Base-by-base conservation (phyloP, 768 basidiomycete species). In the Boletus patriciae region DNA sequence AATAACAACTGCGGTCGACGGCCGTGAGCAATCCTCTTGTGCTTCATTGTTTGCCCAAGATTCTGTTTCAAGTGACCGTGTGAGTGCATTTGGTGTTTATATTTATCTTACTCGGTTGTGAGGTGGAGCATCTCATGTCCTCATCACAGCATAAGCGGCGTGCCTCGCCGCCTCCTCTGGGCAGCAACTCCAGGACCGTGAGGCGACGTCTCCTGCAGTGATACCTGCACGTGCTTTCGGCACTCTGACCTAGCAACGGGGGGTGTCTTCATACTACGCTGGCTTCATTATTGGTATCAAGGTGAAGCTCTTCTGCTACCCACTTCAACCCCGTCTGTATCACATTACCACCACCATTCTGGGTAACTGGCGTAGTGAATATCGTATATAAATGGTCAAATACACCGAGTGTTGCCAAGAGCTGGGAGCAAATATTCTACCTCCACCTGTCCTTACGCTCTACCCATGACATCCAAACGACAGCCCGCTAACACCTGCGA, bases 41-140 rank as follows among this genome's bases (percentile, higher is more conserved):
- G 12, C 46, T 51, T 60, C 62, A 4, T 49, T 64, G 51, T 70
- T 67, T 41, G 65, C 52, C n/a, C 68, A 70, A 45, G 60, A 38
- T 12, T 40, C 49, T 15, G 29, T 48, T 25, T 23, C 54, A 36
- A 33, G 23, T 40, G 50, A 45, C 46, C 38, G 40, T 43, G 63
- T 68, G 51, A 57, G 65, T 49, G 18, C 18, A 19, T 43, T 43
- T n/a, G 27, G 38, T 42, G 44, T 45, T 52, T 47, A 12, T 43
- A 34, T 48, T 49, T 44, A 12, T 43, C 12, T 46, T 18, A 27
- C 27, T 36, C 18, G 10, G 9, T n/a, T 2, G 47, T 23, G 11
- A 33, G 12, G 59, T 52, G 41, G n/a, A 50, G 31, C 57, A 59
- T 34, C 13, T 44, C 31, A 29, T 44, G 15, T 43, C 27, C 37